Conservation (phyloP, 2,329 filamentous ascomycete genomes). For the Fusarium irregulare region DNA sequence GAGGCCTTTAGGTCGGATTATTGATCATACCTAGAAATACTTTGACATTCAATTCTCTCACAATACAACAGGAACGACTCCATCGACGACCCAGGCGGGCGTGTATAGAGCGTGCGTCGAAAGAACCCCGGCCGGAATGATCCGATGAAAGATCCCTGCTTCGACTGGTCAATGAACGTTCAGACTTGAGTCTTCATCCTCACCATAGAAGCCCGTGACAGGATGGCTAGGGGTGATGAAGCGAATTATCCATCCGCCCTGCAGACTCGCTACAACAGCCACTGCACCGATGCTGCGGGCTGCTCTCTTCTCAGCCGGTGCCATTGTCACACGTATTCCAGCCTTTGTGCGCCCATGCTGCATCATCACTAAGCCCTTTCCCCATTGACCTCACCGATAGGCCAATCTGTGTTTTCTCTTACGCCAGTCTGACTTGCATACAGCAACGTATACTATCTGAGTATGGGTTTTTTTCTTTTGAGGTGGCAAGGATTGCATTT, state of each 20-base stretch:
- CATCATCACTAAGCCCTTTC: constrained; percentile 27
- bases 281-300: constrained; percentile 34
- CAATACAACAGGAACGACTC: neutral
- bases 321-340: constrained; percentile 43
- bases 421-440: constrained; percentile 4
- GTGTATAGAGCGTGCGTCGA: neutral
- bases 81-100: neutral
- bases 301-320: constrained; percentile 40
- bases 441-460: neutral
- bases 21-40: neutral
- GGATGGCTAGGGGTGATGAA: neutral
- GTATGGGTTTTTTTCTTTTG: constrained; percentile 12
- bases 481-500: constrained; percentile 13
- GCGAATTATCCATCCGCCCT: neutral
- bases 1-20: neutral
- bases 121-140: constrained; percentile 6
- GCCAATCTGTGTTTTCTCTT: constrained; percentile 25
- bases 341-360: neutral
- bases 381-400: constrained; percentile 33
- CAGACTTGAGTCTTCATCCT: neutral
- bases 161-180: constrained; percentile 1
- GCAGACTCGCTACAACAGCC: constrained; percentile 9
- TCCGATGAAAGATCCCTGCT: constrained; percentile 18
- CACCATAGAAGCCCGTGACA: neutral
- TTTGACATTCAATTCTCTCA: neutral